Percentiles rank a stretch among this genome's conserved stretches.
Conservation (phyloP, 192 early-diverging fungal species). For the Jimgerdemannia lactiflua region DNA sequence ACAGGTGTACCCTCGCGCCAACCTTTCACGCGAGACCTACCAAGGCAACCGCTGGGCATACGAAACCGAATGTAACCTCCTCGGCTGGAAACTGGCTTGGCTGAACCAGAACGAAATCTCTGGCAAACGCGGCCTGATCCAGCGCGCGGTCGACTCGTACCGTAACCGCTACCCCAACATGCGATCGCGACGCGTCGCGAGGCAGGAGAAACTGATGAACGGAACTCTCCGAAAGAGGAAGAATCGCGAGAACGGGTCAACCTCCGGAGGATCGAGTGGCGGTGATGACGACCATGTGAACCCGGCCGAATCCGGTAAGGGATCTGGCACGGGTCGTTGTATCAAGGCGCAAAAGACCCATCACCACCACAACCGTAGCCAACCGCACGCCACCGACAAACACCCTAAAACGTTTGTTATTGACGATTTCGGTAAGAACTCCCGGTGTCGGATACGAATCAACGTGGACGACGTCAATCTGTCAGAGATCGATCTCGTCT, state of each 20-base stretch:
- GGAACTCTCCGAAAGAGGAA: slow-evolving; percentile 46
- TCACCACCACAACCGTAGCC: slow-evolving; percentile 3
- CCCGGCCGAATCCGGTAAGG: background rate
- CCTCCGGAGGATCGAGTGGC: slow-evolving; percentile 40
- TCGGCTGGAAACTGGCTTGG: slow-evolving; percentile 83
- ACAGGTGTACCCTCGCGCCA: slow-evolving; percentile 72
- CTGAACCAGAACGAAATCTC: slow-evolving; percentile 65
- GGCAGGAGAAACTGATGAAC: slow-evolving; percentile 67
- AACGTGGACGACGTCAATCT: slow-evolving; percentile 12
- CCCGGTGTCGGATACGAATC: background rate
- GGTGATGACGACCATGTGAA: slow-evolving; percentile 28
- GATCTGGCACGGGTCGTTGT: background rate
- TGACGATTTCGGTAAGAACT: slow-evolving; percentile 18
- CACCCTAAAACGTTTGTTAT: slow-evolving; percentile 36
- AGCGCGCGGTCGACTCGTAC: slow-evolving; percentile 82
- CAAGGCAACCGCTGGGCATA: slow-evolving; percentile 84
- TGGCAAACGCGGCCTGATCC: slow-evolving; percentile 74
- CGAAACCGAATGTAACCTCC: slow-evolving; percentile 81
- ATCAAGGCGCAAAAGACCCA: slow-evolving; percentile 1
- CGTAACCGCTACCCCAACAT: slow-evolving; percentile 67
- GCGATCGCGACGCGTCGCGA: slow-evolving; percentile 68
- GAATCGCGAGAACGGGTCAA: slow-evolving; percentile 18
- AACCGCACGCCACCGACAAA: slow-evolving; percentile 14
- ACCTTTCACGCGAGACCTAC: slow-evolving; percentile 57
- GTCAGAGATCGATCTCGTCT: slow-evolving; percentile 3